Percentiles rank a stretch among this genome's conserved stretches.
Conservation (phyloP, 108 stramenopile genomes). For the Pseudonitzschia multistriata region DNA sequence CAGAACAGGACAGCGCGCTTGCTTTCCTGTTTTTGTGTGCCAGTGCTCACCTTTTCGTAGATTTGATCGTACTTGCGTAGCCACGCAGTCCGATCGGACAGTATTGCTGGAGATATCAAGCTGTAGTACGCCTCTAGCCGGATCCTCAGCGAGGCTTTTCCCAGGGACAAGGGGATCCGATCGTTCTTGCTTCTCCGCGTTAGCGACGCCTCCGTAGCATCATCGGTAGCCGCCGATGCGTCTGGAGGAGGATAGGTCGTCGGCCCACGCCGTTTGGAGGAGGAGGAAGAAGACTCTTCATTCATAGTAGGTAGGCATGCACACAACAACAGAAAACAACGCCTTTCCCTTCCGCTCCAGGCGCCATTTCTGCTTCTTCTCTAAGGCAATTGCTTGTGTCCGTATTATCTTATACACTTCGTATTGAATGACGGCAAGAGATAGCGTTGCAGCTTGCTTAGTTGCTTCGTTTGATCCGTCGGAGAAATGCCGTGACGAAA, state of each 20-base stretch:
- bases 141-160: slow-evolving; percentile 68
- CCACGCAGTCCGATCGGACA: slow-evolving; percentile 55
- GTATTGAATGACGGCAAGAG: no score
- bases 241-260: no score
- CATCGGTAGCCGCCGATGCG: neutral
- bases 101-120: slow-evolving; percentile 64
- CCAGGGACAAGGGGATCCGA: slow-evolving; percentile 43
- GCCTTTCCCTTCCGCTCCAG: neutral
- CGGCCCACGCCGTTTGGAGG: no score
- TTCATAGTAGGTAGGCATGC: neutral
- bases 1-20: neutral
- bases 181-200: neutral
- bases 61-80: slow-evolving; percentile 66
- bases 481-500: no score
- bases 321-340: no score
- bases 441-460: no score
- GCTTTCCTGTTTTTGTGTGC: neutral
- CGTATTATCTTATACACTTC: no score
- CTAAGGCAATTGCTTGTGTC: no score
- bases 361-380: neutral
- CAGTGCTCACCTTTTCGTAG: slow-evolving; percentile 41
- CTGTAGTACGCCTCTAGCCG: slow-evolving; percentile 85
- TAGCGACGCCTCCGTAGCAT: neutral
- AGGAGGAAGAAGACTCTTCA: no score
- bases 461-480: no score